These are phyloP conservation scores for Chalara sp. DNA, from an alignment of 2,329 filamentous ascomycete genomes.

Conservation along the genomic window DNA sequence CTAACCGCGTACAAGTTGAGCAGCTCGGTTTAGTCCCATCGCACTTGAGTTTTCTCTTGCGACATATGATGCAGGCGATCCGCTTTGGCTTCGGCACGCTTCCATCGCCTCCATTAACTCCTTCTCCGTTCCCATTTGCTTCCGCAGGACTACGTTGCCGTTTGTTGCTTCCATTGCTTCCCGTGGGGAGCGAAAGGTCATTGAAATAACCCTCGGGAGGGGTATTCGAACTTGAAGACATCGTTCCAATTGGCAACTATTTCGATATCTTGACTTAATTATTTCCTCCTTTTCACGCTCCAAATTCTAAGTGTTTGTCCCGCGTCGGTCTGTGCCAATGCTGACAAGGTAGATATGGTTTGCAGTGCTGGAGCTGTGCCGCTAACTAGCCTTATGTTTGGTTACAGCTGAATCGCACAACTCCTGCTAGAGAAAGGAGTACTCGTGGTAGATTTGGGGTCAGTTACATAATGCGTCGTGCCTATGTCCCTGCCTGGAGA, in stretches of 20 bases:
- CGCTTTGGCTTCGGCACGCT: slow-evolving; percentile 76
- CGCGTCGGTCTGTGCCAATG: too few species aligned
- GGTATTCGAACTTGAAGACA: slow-evolving; percentile 27
- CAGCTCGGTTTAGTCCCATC: slow-evolving; percentile 61
- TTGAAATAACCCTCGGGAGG: slow-evolving; percentile 47
- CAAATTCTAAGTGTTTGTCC: too few species aligned
- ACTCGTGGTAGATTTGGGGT: too few species aligned
- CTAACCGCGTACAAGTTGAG: slow-evolving; percentile 56
- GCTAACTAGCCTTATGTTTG: too few species aligned
- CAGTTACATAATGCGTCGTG: too few species aligned
- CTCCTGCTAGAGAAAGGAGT: too few species aligned
- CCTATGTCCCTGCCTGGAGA: too few species aligned
- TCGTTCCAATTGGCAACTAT: slow-evolving; percentile 6
- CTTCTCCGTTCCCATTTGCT: slow-evolving; percentile 28
- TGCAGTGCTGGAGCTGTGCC: too few species aligned
- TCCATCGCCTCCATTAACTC: slow-evolving; percentile 42
- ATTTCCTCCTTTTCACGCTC: too few species aligned
- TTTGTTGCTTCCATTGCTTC: slow-evolving; percentile 23
- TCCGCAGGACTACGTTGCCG: slow-evolving; percentile 24
- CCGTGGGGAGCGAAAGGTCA: slow-evolving; percentile 38
- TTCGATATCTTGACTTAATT: background rate
- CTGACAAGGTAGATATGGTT: too few species aligned
- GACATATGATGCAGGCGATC: slow-evolving; percentile 89
- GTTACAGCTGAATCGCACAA: too few species aligned
- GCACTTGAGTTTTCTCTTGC: slow-evolving; percentile 79